Evolutionary conservation across 768 basidiomycete species (phyloP).

Genomic region (Pleurotus ostreatus): DNA sequence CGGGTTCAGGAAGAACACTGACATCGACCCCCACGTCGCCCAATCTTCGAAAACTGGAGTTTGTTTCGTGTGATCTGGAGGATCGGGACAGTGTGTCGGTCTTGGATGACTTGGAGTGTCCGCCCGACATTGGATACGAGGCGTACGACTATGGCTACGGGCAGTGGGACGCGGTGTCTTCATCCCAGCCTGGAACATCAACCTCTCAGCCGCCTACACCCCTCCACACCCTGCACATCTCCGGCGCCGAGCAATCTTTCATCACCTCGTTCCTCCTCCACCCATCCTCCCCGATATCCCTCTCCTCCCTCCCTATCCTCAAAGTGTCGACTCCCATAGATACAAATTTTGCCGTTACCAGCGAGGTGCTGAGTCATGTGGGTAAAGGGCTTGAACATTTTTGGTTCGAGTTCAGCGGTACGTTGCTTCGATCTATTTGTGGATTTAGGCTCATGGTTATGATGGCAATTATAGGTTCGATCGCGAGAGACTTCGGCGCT

Average conservation of each 20-base stretch:
- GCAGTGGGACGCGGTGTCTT: too few species aligned
- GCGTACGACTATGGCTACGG: too few species aligned
- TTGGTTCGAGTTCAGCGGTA: constrained; percentile 1
- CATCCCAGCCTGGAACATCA: neutral
- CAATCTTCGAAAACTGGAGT: neutral
- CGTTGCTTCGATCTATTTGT: neutral
- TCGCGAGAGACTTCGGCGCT: neutral
- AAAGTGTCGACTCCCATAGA: neutral
- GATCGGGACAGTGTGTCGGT: neutral
- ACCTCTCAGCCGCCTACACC: neutral
- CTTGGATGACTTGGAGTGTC: too few species aligned
- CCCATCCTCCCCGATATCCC: neutral
- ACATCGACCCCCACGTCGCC: neutral
- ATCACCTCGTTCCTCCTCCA: neutral
- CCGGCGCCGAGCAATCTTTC: neutral
- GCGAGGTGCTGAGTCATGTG: neutral
- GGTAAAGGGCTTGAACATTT: neutral
- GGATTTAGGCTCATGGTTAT: neutral
- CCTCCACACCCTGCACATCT: neutral
- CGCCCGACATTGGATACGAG: too few species aligned
- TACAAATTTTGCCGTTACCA: neutral
- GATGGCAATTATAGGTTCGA: neutral
- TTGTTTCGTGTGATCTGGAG: neutral
- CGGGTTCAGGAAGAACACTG: too few species aligned
- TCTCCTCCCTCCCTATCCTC: neutral